Evolutionary conservation across 495 filamentous ascomycete genomes (phyloP), one percentile per base, ranked within the genome.

Genomic region (Xylaria castorea): DNA sequence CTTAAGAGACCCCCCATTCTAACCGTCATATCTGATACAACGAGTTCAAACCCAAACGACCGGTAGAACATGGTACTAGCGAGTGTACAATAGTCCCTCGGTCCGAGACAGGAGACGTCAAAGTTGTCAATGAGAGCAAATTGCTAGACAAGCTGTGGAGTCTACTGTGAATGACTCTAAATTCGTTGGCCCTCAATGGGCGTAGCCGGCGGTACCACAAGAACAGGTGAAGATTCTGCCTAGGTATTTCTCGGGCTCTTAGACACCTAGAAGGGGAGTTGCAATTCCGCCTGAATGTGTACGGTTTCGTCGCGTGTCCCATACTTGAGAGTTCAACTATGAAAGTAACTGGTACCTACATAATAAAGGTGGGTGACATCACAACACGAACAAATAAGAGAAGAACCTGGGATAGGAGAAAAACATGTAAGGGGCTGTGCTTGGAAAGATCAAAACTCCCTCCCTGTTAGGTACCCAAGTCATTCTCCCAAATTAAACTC

Each of bases 131-230:
- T 25, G 66, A 44, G 42, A 48, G 18, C 16, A 25, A 51, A 12
- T 44, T 50, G 22, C 27, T 32, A 57, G 38, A 68, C 46, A 40
- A 55, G 67, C 20, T 70, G 55, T 61, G 67, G 55, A 38, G 67
- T 58, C 27, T 32, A 22, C 12, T 9, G 11, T 38, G 22, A 61
- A 61, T 70, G 67, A 70, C 67, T 70, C 67, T 50, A 62, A 22
- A 25, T 70, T 50, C 42, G 67, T 20, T 70, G 67, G 67, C 67
- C 40, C n/a, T 68, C n/a, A 12, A 68, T 38, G 34, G 25, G 22
- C 36, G 50, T 55, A 48, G 27, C 57, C 20, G 30, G 40, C 67
- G 9, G 40, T 48, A n/a, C 40, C 67, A 70, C 27, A 40, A 32
- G 67, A 62, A 55, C 27, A n/a, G 57, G 51, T 70, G 40, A 55